phyloP scores from a whole-genome alignment of 176 grass and related monocot species.

The Stipa capillata region DNA sequence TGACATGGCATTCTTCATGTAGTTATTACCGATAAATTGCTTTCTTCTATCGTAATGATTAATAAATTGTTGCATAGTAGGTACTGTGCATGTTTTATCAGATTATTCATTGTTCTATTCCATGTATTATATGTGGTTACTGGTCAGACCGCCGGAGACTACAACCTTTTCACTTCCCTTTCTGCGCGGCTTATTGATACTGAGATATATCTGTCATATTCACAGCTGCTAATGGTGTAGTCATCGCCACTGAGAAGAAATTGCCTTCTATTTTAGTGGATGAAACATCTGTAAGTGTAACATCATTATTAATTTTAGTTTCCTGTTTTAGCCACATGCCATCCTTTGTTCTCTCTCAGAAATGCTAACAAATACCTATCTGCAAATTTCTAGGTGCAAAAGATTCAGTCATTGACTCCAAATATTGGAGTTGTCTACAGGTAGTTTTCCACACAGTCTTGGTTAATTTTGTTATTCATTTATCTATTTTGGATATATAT shows the following conservation, averaged over 20 bases:
- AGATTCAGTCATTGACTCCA: constrained; percentile 84
- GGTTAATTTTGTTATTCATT: constrained; percentile 3
- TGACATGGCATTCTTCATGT: not conserved
- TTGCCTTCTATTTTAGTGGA: constrained; percentile 81
- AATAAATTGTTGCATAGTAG: not conserved
- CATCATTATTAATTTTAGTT: not conserved
- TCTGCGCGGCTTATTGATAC: not conserved
- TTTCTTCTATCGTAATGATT: not conserved
- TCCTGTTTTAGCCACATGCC: not conserved
- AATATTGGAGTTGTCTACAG: constrained; percentile 97
- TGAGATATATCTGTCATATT: not conserved
- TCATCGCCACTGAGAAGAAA: constrained; percentile 82
- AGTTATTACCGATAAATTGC: not conserved
- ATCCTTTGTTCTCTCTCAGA: not conserved
- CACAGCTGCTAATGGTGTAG: constrained; percentile 77
- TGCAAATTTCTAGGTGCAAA: constrained; percentile 68
- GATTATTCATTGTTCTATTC: constrained; percentile 9
- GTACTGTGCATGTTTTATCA: not conserved
- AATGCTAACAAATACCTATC: not conserved
- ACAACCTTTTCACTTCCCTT: not conserved
- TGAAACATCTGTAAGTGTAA: constrained; percentile 64
- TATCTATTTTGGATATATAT: constrained; percentile 11
- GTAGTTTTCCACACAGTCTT: constrained; percentile 24
- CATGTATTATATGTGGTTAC: not conserved
- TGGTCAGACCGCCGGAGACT: not conserved